Evolutionary conservation across 2,329 filamentous ascomycete species (phyloP), one percentile per base, ranked within the genome.

Genomic region (Aspergillus pseudoviridinutans): DNA sequence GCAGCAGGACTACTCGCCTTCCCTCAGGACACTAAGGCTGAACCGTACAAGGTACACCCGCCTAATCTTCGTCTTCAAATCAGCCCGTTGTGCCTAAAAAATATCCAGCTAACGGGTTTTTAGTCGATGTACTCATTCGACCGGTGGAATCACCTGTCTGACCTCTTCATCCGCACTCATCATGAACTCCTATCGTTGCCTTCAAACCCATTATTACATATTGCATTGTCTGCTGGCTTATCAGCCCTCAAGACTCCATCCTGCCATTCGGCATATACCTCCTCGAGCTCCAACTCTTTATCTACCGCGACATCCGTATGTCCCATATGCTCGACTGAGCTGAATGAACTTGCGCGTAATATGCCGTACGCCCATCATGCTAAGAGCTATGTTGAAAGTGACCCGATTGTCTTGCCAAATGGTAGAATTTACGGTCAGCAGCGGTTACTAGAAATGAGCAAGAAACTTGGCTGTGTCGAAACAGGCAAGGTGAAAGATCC

Each of bases 331-430:
- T 94, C 89, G 50, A 94, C 89, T 0, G 94, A 99, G 76, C 84
- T 99, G 56, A 97, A 97, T 73, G 90, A 92, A 68, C 83, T 99
- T 35, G 93, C 94, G 1, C 82, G 88, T 53, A 87, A 88, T 66
- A 90, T 99, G 49, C 94, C 94, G 0, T 97, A 97, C 68, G 94
- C 94, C 2, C 90, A 96, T 69, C 94, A 99, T 73, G 92, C 89
- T 29, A 95, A 95, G 80, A 96, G 91, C 71, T 90, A 91, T 60
- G 91, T 97, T 29, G 93, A 96, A 70, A 86, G 86, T 49, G 92
- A 97, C 70, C 84, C 94, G 1, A 83, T 96, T 22, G 83, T 97
- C 47, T 76, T 99, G 56, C 94, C 94, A 25, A 97, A 96, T 72
- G 88, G 89, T 1, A 83, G 91, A 53, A 89, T 95, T 9, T 97